Base-by-base conservation (phyloP, 164 flowering plant genomes). In the Magnolia changhungtana region DNA sequence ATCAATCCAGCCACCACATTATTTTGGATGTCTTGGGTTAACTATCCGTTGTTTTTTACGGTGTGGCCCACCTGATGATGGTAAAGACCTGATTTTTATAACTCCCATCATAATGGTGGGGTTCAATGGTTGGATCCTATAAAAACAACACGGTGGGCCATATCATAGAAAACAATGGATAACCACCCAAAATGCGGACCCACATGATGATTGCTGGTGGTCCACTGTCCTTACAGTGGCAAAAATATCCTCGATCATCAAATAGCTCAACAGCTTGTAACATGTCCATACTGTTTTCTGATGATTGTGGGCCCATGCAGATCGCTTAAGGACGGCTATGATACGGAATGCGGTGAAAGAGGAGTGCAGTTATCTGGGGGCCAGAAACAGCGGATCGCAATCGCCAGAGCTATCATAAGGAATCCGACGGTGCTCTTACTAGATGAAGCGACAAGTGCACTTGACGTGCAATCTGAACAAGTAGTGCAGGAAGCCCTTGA, bases 361-460 rank as follows among this genome's bases (percentile, higher is more conserved):
- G 98, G 98, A 58, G 88, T 92, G 74, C 98, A 93, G 66, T 69
- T 95, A 69, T 93, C 98, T 50, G 98, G 98, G 79, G 97, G 98
- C 7, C 98, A 93, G 77, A 95, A 90, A 80, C 98, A 95, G 65
- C 87, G 98, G 73, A 88, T 92, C 1, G 95, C 98, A 11, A 92
- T 95, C 11, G 98, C 98, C 1, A 87, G 98, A 78, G 98, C 98
- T 4, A 88, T 95, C 71, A 80, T 93, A 11, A 81, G 96, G 49
- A 87, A 92, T 80, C 98, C 98, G 16, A 86, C 79, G 0, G 80
- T 93, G 27, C 78, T 95, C 1, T 58, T 95, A 13, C 87, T 95
- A 16, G 98, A 95, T 49, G 98, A 95, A 82, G 98, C 98, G 21
- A 95, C 98, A 0, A 95, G 98, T 69, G 96, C 98, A 4, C 85